A percentile compares a stretch with the other conserved stretches of the same genome.
Evolutionary conservation across 2,329 filamentous ascomycete genomes (phyloP).

Genomic region (Neofusicoccum umdonicola): DNA sequence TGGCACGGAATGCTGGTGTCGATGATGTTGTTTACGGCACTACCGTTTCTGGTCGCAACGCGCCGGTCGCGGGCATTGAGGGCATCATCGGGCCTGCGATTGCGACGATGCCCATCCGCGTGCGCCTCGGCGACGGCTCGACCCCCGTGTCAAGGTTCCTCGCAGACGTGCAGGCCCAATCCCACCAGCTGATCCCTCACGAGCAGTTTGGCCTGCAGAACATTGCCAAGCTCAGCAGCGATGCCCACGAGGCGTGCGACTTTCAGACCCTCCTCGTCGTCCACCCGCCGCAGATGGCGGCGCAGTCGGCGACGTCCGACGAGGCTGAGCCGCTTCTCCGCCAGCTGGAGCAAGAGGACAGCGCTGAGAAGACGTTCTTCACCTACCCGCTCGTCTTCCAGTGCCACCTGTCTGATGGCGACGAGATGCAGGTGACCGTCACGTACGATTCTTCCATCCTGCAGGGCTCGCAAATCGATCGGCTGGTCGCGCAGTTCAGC

Average conservation of each 20-base stretch:
- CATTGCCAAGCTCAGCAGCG: conserved; percentile 41
- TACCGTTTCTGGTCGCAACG: conserved; percentile 42
- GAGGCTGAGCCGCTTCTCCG: not conserved
- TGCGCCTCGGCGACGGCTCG: not conserved
- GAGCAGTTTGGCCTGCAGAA: conserved; percentile 29
- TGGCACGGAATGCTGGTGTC: conserved; percentile 33
- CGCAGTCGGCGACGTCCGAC: not conserved
- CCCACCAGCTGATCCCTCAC: conserved; percentile 19
- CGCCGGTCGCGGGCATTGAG: conserved; percentile 30
- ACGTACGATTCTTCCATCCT: not conserved
- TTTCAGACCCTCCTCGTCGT: conserved; percentile 52
- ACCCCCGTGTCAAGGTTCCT: not conserved
- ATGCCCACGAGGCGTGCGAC: conserved; percentile 53
- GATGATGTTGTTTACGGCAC: conserved; percentile 44
- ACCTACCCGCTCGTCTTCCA: not conserved
- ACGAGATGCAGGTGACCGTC: not conserved
- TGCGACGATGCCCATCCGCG: not conserved
- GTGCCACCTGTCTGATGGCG: not conserved
- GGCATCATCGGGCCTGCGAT: conserved; percentile 36
- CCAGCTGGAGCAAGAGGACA: not conserved
- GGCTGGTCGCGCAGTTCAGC: conserved; percentile 9
- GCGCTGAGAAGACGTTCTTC: not conserved
- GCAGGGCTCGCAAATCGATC: not conserved
- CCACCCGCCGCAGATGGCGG: conserved; percentile 30
- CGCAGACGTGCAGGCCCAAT: not conserved